Base-by-base conservation (phyloP, 371 early-diverging fungal species). In the Conidiobolus coronatus region DNA sequence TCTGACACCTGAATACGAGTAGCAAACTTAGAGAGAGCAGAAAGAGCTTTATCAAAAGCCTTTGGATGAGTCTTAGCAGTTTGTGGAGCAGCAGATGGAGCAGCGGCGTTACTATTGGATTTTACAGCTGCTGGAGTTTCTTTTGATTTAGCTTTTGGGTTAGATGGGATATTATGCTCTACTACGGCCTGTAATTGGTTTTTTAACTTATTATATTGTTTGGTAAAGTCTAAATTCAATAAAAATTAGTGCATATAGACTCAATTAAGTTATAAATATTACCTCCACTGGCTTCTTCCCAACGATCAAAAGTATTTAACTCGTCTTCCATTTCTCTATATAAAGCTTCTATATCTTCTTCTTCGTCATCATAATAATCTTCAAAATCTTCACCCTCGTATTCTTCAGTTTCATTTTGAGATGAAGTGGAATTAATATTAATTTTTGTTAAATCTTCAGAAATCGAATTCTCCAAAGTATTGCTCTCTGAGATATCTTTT, bases 151-250 rank as follows among this genome's bases (percentile, higher is more conserved):
- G 43, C 15, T 45, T 35, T 34, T 0, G 49, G 36, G 34, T 45
- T 37, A 21, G 54, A 39, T 35, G 50, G 48, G 24, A 55, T 61
- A 8, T 54, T 49, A 0, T 58, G 36, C 0, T 56, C 52, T n/a
- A 51, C 55, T 33, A 54, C 53, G 15, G 56, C 52, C 17, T 56
- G 51, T 6, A 73, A 53, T 45, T 77, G 75, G 29, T 69, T 68
- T 23, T 80, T 68, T 54, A 87, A 64, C 36, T 74, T 71, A 62
- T 90, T 90, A 64, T 83, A 90, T 53, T 90, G 81, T 56, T 90
- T 90, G 15, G 91, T 90, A 54, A 90, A 90, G 55, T 90, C 82
- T 75, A 54, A 2, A 14, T 20, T 35, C 38, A 3, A 2, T 20
- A 37, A 51, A 35, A 20, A 18, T n/a, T 14, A 2, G 8, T 13